These are phyloP conservation scores for Graphilbum fragrans DNA, from an alignment of 2,329 filamentous ascomycete species.

Conservation along the genomic window DNA sequence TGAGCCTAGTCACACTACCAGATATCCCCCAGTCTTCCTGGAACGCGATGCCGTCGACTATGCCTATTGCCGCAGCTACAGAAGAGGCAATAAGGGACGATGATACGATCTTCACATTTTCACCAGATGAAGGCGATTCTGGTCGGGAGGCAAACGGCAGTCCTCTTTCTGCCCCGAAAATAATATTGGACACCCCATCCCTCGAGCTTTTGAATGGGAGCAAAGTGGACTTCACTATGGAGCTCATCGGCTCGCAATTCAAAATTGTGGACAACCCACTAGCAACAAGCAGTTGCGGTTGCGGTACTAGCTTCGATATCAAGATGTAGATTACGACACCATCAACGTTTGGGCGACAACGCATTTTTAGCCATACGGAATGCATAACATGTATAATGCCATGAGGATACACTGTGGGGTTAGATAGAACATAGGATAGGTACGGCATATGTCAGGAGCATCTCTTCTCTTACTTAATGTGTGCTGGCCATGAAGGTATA, in stretches of 20 bases:
- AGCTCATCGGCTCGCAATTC: constrained; percentile 81
- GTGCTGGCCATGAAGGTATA: no score
- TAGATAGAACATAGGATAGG: no score
- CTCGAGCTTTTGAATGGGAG: constrained; percentile 83
- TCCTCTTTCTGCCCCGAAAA: constrained; percentile 45
- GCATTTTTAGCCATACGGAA: no score
- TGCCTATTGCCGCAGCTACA: constrained; percentile 9
- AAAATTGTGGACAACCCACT: constrained; percentile 90
- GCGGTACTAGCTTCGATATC: constrained; percentile 95
- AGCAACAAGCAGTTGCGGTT: constrained; percentile 90
- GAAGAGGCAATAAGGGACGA: constrained; percentile 45
- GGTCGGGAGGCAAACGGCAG: constrained; percentile 12
- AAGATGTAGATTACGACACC: constrained; percentile 43
- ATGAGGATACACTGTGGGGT: no score
- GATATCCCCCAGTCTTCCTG: constrained; percentile 14
- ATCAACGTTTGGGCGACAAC: not conserved
- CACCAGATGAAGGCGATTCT: constrained; percentile 33
- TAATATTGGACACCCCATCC: constrained; percentile 80
- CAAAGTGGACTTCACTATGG: constrained; percentile 92
- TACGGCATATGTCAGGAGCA: no score
- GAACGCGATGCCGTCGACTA: no score
- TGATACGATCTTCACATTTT: constrained; percentile 75
- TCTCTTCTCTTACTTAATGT: no score
- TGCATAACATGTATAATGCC: no score
- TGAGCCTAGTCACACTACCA: constrained; percentile 64